phyloP scores from a whole-genome alignment of 129 eudicot genomes.

The Calendula officinalis region DNA sequence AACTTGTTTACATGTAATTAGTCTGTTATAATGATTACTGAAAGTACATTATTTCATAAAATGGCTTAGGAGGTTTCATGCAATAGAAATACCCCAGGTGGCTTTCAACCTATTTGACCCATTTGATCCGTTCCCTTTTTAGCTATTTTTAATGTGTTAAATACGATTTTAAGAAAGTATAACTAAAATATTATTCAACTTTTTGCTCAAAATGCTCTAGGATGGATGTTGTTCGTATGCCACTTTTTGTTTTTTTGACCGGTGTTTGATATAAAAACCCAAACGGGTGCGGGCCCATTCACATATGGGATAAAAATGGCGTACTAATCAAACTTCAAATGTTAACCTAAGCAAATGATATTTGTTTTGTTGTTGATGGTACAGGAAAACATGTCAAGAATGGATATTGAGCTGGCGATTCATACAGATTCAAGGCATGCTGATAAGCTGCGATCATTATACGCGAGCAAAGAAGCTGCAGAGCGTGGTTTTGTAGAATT shows the following conservation, averaged over 20 bases:
- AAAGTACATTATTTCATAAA: not conserved
- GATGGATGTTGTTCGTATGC: no score
- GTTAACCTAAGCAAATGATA: not conserved
- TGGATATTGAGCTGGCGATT: slow-evolving; percentile 73
- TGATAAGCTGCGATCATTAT: slow-evolving; percentile 65
- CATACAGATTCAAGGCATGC: slow-evolving; percentile 95
- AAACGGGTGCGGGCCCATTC: not conserved
- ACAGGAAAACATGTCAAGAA: slow-evolving; percentile 71
- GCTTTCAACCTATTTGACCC: not conserved
- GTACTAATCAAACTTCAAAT: not conserved
- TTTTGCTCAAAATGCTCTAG: no score
- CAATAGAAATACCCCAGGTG: not conserved
- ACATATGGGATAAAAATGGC: not conserved
- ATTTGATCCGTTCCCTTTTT: no score
- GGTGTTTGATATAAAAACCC: not conserved
- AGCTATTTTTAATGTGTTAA: no score
- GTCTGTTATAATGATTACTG: not conserved
- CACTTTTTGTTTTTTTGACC: not conserved
- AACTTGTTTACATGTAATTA: not conserved
- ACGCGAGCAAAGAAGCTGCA: slow-evolving; percentile 60
- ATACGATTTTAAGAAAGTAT: no score
- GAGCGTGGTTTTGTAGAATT: slow-evolving; percentile 46
- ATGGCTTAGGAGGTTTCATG: not conserved
- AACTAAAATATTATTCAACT: no score
- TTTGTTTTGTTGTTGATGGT: not conserved